Evolutionary conservation across 495 filamentous ascomycete genomes (phyloP).

Genomic region (Penicillium arizonense): DNA sequence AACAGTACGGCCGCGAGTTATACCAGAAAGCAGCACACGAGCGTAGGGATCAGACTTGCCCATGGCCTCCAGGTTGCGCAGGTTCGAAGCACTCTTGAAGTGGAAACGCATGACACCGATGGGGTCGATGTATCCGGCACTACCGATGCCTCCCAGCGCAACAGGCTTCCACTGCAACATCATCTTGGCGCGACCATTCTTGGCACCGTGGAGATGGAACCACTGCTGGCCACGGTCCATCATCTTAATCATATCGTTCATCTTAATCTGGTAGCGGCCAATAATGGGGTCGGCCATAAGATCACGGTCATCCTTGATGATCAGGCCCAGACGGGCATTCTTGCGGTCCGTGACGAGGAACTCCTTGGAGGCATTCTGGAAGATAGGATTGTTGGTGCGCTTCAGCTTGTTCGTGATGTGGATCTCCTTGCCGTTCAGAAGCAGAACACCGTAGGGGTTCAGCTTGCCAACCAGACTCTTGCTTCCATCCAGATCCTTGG

Average conservation of each 20-base stretch:
- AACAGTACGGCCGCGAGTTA: constrained; percentile 87
- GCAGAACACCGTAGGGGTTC: constrained; percentile 83
- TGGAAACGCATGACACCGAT: constrained; percentile 94
- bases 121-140: constrained; percentile 87
- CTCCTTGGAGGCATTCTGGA: constrained; percentile 86
- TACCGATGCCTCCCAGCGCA: constrained; percentile 72
- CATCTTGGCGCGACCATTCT: constrained; percentile 85
- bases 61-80: constrained; percentile 91
- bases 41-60: constrained; percentile 97
- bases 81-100: constrained; percentile 75
- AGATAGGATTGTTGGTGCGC: constrained; percentile 94
- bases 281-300: constrained; percentile 78
- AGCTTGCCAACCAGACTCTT: constrained; percentile 88
- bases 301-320: constrained; percentile 93
- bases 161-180: constrained; percentile 94
- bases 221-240: constrained; percentile 93
- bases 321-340: constrained; percentile 80
- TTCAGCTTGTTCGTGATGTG: constrained; percentile 85
- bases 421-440: constrained; percentile 87
- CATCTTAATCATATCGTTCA: constrained; percentile 88
- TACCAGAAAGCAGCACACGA: constrained; percentile 81
- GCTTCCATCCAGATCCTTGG: constrained; percentile 87
- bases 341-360: constrained; percentile 91
- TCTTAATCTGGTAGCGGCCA: constrained; percentile 89
- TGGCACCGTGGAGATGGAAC: constrained; percentile 83